A percentile compares a stretch with the other conserved stretches of the same genome.
Evolutionary conservation across 1,284 basidiomycete genomes (phyloP).

Genomic region (Sanghuangporus weigelae): DNA sequence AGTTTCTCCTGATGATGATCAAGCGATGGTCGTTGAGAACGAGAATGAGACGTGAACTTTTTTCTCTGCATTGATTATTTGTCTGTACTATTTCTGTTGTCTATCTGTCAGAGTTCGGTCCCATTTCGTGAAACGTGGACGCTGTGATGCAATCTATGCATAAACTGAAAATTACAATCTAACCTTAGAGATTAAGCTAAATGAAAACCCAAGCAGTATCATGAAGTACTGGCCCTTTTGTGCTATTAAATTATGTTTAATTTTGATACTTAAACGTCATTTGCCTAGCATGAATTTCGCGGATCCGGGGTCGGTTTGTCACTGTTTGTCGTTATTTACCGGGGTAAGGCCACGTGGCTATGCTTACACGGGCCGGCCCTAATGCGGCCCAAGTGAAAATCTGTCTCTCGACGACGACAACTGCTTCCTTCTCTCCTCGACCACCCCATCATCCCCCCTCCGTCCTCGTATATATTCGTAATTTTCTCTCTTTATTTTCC

Average conservation of each 20-base stretch:
- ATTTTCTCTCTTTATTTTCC: not conserved
- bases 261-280: too few relatives aligned
- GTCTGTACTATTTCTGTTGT: not conserved
- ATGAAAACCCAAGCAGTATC: too few relatives aligned
- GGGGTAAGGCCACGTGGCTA: not conserved
- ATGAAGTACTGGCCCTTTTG: too few relatives aligned
- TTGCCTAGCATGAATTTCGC: too few relatives aligned
- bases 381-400: slow-evolving; percentile 10
- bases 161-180: too few relatives aligned
- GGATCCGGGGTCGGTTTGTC: not conserved
- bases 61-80: not conserved
- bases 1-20: not conserved
- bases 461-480: slow-evolving; percentile 8
- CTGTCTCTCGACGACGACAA: slow-evolving; percentile 2
- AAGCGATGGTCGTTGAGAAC: slow-evolving; percentile 1
- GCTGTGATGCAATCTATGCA: too few relatives aligned
- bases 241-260: too few relatives aligned
- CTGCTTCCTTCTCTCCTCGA: not conserved
- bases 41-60: not conserved
- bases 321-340: not conserved
- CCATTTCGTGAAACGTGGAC: not conserved
- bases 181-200: too few relatives aligned
- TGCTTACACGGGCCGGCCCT: slow-evolving; percentile 3
- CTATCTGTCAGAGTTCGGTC: not conserved
- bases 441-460: not conserved